Base-by-base conservation (phyloP, 805 yeast species). In the Maudiozyma turicensis region DNA sequence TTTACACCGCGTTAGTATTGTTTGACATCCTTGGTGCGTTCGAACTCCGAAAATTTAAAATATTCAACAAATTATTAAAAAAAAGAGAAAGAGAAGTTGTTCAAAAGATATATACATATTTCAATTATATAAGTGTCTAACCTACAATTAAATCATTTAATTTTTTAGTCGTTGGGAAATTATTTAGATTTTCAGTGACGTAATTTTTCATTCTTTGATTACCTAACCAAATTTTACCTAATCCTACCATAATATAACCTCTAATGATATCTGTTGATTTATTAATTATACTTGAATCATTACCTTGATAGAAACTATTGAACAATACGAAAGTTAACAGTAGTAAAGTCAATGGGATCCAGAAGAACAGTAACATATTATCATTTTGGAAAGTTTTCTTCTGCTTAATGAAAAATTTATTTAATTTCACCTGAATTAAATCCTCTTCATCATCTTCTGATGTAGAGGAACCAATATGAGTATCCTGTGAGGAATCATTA, bases 341-440 rank as follows among this genome's bases (percentile, higher is more conserved):
- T 33, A 86, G 62, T 20, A 82, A 56, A 47, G 87, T 68, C 38
- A 86, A 75, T 11, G 97, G 97, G 50, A 89, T 68, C 97, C 97
- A 90, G 75, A 90, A 89, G 64, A 90, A 86, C 52, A 87, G 69
- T 54, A 90, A 72, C 86, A 88, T 84, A 60, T 79, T 83, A 66
- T 90, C 97, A 58, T 87, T 84, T 57, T 68, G 69, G 50, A 77
- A 69, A 46, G 72, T 73, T 56, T 70, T 71, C 51, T 71, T 71
- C 52, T 72, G 72, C 50, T 72, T 72, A 53, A 67, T 70, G 59
- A 70, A 70, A 54, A 70, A 69, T 52, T 62, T 60, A 56, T 65
- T 66, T 44, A 69, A 64, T 42, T 63, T 59, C 30, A 63, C 65
- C 45, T 70, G 75, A 14, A 62, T 41, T 5, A 61, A 62, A 39